phyloP scores from a whole-genome alignment of 108 stramenopile genomes.

The Nitzschia inconspicua region DNA sequence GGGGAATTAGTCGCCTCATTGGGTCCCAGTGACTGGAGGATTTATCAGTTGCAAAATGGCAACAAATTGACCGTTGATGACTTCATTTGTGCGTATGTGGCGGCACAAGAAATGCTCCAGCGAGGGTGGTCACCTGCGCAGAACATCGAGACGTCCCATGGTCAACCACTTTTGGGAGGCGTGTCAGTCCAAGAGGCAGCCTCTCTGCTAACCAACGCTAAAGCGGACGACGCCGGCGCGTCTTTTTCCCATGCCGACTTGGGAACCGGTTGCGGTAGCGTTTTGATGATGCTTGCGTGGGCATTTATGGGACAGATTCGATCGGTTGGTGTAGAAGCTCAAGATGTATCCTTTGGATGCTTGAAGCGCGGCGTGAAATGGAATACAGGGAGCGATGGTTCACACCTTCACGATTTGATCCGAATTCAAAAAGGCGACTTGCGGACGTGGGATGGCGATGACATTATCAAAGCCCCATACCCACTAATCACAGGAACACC shows the following conservation, averaged over 20 bases:
- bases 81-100: conserved; percentile 34
- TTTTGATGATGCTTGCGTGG: conserved; percentile 34
- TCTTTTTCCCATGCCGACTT: conserved; percentile 21
- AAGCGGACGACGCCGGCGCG: not conserved
- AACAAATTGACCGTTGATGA: conserved; percentile 38
- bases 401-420: not conserved
- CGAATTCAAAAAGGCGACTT: conserved; percentile 20
- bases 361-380: conserved; percentile 22
- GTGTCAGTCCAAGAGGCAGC: too few relatives aligned
- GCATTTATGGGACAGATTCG: conserved; percentile 24
- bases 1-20: conserved; percentile 27
- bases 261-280: conserved; percentile 31
- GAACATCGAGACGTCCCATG: too few relatives aligned
- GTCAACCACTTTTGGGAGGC: too few relatives aligned
- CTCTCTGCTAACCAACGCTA: too few relatives aligned
- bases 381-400: conserved; percentile 19
- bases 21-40: conserved; percentile 35
- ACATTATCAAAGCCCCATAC: not conserved
- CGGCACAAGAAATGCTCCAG: conserved; percentile 27
- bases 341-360: conserved; percentile 22
- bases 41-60: conserved; percentile 32
- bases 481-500: conserved; percentile 31
- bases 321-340: conserved; percentile 32
- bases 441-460: conserved; percentile 23
- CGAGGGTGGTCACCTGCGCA: conserved; percentile 6